Evolutionary conservation across 371 early-diverging fungal species (phyloP).

Genomic region (Mucor irregularis): DNA sequence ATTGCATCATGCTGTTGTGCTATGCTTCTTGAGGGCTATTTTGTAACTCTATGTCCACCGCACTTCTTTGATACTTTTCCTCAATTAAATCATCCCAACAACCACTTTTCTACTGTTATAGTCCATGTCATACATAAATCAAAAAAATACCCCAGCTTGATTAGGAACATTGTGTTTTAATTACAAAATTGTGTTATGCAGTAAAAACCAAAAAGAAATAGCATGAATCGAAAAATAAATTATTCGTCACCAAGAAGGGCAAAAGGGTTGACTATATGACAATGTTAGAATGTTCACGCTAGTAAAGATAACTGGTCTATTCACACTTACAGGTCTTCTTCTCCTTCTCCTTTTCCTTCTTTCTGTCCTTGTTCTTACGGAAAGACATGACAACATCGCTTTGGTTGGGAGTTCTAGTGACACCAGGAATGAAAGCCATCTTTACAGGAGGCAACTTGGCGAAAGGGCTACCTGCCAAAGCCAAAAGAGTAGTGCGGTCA

Average conservation of each 20-base stretch:
- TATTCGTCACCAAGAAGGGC: constrained; percentile 35
- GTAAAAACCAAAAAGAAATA: background rate
- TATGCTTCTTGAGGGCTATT: no score
- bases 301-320: background rate
- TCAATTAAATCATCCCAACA: no score
- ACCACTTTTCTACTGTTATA: no score
- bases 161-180: background rate
- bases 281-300: no score
- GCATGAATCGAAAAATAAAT: background rate
- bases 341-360: constrained; percentile 46
- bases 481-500: constrained; percentile 64
- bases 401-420: constrained; percentile 49
- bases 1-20: no score
- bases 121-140: no score
- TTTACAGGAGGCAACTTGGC: constrained; percentile 63
- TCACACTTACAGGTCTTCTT: constrained; percentile 47
- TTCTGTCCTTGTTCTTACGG: constrained; percentile 35
- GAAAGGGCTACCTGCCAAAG: constrained; percentile 65
- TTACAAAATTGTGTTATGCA: background rate
- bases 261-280: constrained; percentile 40
- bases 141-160: no score
- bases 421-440: constrained; percentile 65
- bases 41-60: no score
- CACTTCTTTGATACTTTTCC: no score
- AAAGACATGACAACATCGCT: constrained; percentile 31